A percentile compares a stretch with the other conserved stretches of the same genome.
Evolutionary conservation across 345 rosid species (phyloP).

Genomic region (Eucalyptus tenuipes): DNA sequence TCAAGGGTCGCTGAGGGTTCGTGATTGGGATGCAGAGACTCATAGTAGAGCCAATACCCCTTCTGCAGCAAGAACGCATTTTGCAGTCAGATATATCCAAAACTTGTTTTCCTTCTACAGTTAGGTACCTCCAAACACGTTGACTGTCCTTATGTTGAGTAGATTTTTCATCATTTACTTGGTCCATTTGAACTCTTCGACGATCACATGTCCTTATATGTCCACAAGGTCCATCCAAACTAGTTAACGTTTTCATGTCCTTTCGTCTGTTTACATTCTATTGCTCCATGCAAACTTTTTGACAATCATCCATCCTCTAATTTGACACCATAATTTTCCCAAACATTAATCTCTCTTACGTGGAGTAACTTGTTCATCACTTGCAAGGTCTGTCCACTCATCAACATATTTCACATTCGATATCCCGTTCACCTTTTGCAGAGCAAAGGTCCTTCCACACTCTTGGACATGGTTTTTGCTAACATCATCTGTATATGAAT

Average conservation of each 20-base stretch:
- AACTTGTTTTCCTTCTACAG: background rate
- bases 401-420: background rate
- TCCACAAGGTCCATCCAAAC: background rate
- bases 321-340: background rate
- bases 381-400: background rate
- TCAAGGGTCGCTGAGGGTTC: background rate
- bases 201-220: background rate
- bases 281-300: background rate
- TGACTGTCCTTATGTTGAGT: background rate
- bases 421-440: background rate
- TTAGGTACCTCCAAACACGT: background rate
- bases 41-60: background rate
- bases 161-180: background rate
- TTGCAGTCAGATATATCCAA: background rate
- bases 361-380: background rate
- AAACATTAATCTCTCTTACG: background rate
- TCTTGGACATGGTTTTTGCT: background rate
- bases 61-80: background rate
- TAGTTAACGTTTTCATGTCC: background rate
- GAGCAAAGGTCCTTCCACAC: background rate
- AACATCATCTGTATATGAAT: background rate
- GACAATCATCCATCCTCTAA: background rate
- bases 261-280: background rate
- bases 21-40: background rate
- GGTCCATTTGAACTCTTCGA: background rate